Percentiles rank a stretch among this genome's conserved stretches.
These are phyloP conservation scores for Trametes hirsuta DNA, from an alignment of 1,284 basidiomycete genomes.

Conservation along the genomic window DNA sequence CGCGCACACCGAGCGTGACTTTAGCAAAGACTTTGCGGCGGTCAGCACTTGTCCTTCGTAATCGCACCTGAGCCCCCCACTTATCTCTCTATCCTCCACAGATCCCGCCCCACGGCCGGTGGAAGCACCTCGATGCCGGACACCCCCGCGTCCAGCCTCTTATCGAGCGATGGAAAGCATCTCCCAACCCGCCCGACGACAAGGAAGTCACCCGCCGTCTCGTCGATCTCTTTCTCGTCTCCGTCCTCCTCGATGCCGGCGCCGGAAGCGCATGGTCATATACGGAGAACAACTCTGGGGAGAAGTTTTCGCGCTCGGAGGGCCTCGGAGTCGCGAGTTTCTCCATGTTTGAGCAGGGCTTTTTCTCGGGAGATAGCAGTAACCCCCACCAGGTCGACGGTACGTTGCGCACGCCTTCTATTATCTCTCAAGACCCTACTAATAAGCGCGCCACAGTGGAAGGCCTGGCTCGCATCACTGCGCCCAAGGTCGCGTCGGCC, in stretches of 20 bases:
- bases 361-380: constrained; percentile 72
- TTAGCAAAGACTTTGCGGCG: constrained; percentile 67
- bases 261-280: constrained; percentile 88
- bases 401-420: constrained; percentile 35
- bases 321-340: constrained; percentile 92
- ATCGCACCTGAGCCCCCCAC: background rate
- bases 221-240: constrained; percentile 91
- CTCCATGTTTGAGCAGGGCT: constrained; percentile 85
- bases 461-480: constrained; percentile 70
- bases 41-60: constrained; percentile 43
- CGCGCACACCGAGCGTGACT: constrained; percentile 80
- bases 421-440: background rate
- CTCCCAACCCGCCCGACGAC: constrained; percentile 47
- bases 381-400: constrained; percentile 82
- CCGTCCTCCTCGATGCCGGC: constrained; percentile 92
- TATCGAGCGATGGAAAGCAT: constrained; percentile 57
- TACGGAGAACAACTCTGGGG: constrained; percentile 60
- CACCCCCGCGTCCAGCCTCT: constrained; percentile 63
- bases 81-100: constrained; percentile 30
- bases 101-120: constrained; percentile 91
- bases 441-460: constrained; percentile 49
- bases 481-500: constrained; percentile 62
- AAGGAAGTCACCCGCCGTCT: constrained; percentile 75
- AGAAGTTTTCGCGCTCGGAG: constrained; percentile 78
- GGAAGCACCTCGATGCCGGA: constrained; percentile 85